A percentile compares a stretch with the other conserved stretches of the same genome.
Evolutionary conservation across 169 alveolate species (phyloP).

Genomic region (Cardiosporidium cionae): DNA sequence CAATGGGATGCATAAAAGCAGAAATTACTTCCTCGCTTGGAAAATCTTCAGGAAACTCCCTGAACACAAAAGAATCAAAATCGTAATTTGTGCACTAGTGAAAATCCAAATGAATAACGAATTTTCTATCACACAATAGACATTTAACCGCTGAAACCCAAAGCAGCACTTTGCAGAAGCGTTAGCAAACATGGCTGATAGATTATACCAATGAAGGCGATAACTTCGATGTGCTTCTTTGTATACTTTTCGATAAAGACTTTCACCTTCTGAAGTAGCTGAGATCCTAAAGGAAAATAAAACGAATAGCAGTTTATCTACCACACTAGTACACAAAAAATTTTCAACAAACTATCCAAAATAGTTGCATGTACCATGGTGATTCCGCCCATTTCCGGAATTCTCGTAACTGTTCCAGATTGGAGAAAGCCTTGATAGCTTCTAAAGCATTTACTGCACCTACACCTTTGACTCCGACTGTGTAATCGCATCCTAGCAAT

Average conservation of each 20-base stretch:
- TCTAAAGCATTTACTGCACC: conserved; percentile 93
- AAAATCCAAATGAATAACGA: too few relatives aligned
- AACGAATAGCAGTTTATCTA: too few relatives aligned
- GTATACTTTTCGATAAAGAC: conserved; percentile 6
- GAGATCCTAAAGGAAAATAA: too few relatives aligned
- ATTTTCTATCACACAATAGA: too few relatives aligned
- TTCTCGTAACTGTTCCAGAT: conserved; percentile 2
- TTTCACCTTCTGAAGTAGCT: conserved; percentile 13
- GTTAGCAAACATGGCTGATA: too few relatives aligned
- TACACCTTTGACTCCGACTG: conserved; percentile 87
- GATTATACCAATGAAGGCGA: conserved; percentile 10
- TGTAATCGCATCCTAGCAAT: conserved; percentile 84
- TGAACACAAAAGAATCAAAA: not conserved
- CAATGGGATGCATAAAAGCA: conserved; percentile 23
- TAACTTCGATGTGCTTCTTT: conserved; percentile 27
- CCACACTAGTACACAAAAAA: too few relatives aligned
- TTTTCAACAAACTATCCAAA: too few relatives aligned
- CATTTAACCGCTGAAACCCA: too few relatives aligned
- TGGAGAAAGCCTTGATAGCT: conserved; percentile 64
- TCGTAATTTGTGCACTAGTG: too few relatives aligned
- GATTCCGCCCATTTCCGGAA: conserved; percentile 3
- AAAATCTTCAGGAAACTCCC: conserved; percentile 33
- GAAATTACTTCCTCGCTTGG: conserved; percentile 34
- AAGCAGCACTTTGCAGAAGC: too few relatives aligned
- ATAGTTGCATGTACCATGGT: too few relatives aligned